Evolutionary conservation across 1,284 basidiomycete species (phyloP), one percentile per base, ranked within the genome.

Genomic region (Ustilago cynodontis): DNA sequence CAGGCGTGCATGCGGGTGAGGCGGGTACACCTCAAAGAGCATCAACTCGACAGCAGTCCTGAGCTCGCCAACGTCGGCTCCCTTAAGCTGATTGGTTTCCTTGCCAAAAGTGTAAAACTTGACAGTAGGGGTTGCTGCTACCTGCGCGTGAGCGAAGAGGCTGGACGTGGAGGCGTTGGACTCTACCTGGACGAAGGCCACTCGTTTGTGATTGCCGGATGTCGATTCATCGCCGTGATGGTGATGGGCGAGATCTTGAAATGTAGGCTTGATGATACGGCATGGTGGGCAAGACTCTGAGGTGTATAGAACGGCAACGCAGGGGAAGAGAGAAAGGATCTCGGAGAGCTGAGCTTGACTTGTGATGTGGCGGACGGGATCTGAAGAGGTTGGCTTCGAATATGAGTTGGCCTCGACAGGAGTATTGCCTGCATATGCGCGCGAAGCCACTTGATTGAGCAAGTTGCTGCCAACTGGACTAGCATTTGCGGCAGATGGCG

Each of bases 41-140:
- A 93, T 86, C 43, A 93, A 82, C 82, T 93, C 91, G 1, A 93
- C 88, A 78, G 93, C 91, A 0, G 90, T 89, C 69, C 88, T 88
- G 39, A 94, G 85, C 79, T 93, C 92, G 2, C 87, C 87, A 0
- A 88, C 88, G 86, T 93, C 87, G 1, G 91, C 92, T 0, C 94
- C 94, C 79, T 90, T 91, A 75, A 95, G 72, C 83, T 94, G 93
- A 5, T 68, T 74, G 2, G 63, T 54, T 59, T 70, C 60, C 33
- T 79, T 62, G 22, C 78, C 80, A 3, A 71, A 51, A 1, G 55
- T 91, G 88, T 10, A 88, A 93, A 94, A 58, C 92, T 88, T 85
- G 94, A 95, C 4, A 0, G 93, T 94, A 3, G 94, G 94, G 0
- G 93, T 95, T 0, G 89, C 93, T n/a, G 89, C 86, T 1, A 96